phyloP scores from a whole-genome alignment of 129 eudicot species.

The Lactuca saligna region DNA sequence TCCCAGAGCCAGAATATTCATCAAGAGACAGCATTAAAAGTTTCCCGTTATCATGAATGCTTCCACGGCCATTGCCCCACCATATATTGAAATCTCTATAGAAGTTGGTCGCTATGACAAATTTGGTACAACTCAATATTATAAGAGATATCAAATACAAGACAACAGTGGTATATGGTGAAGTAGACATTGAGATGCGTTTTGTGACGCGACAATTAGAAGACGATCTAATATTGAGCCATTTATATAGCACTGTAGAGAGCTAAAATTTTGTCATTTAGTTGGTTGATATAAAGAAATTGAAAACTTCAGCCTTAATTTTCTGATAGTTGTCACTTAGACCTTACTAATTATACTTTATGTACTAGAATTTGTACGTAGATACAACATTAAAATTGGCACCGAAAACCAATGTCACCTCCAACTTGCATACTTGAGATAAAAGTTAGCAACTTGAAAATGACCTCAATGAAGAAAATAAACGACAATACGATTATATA shows the following conservation, averaged over 20 bases:
- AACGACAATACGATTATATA: too few relatives aligned
- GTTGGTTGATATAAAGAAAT: constrained; percentile 21
- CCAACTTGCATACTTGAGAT: neutral
- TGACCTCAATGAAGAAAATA: too few relatives aligned
- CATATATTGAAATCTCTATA: constrained; percentile 16
- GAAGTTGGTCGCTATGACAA: constrained; percentile 25
- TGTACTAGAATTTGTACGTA: constrained; percentile 1
- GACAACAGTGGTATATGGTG: neutral
- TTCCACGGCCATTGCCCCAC: constrained; percentile 36
- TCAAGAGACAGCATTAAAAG: constrained; percentile 31
- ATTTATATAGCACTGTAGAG: constrained; percentile 25
- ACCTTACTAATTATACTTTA: neutral
- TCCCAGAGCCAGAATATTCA: constrained; percentile 32
- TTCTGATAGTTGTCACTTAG: constrained; percentile 18
- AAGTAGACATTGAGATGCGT: constrained; percentile 26
- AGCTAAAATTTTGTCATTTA: constrained; percentile 28
- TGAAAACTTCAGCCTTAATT: constrained; percentile 35
- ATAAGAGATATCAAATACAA: constrained; percentile 4
- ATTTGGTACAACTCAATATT: constrained; percentile 16
- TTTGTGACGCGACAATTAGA: constrained; percentile 9
- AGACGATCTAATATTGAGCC: constrained; percentile 14
- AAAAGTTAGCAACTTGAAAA: too few relatives aligned
- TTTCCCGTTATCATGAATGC: constrained; percentile 27
- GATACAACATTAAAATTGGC: constrained; percentile 1
- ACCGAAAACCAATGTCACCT: neutral